These are phyloP conservation scores for Talaromyces sp. DNA, from an alignment of 2,329 filamentous ascomycete species.

Conservation along the genomic window DNA sequence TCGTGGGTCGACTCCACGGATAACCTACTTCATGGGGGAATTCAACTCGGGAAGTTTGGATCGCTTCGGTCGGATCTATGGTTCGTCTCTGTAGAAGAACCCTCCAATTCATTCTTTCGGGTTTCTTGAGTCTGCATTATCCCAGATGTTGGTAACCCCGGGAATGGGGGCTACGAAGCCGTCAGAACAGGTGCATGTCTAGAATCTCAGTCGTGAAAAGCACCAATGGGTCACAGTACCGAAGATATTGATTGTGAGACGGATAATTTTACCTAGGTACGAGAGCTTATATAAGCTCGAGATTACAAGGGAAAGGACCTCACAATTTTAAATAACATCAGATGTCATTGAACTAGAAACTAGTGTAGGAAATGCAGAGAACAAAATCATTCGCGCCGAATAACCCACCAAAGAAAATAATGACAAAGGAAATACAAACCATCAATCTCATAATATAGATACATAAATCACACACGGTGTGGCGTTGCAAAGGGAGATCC, in stretches of 20 bases:
- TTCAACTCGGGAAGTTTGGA: neutral
- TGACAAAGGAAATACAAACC: conserved; percentile 26
- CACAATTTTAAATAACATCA: neutral
- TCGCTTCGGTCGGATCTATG: neutral
- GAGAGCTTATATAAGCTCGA: no score
- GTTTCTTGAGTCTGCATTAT: neutral
- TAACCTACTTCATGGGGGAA: no score
- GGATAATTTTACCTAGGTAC: no score
- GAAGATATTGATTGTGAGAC: no score
- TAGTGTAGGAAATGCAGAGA: neutral
- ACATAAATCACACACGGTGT: conserved; percentile 25
- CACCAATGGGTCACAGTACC: no score
- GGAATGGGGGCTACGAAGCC: neutral
- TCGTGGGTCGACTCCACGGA: neutral
- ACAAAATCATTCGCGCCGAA: neutral
- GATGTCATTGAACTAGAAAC: conserved; percentile 3
- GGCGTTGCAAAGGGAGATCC: conserved; percentile 3
- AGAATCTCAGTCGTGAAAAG: no score
- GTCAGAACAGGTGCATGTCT: no score
- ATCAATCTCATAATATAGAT: conserved; percentile 40
- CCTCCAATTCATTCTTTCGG: neutral
- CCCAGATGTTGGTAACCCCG: conserved; percentile 3
- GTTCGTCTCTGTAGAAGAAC: neutral
- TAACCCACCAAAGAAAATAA: conserved; percentile 9
- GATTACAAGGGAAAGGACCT: neutral